Evolutionary conservation across 1,284 basidiomycete species (phyloP).

Genomic region (Entoloma clypeatum): DNA sequence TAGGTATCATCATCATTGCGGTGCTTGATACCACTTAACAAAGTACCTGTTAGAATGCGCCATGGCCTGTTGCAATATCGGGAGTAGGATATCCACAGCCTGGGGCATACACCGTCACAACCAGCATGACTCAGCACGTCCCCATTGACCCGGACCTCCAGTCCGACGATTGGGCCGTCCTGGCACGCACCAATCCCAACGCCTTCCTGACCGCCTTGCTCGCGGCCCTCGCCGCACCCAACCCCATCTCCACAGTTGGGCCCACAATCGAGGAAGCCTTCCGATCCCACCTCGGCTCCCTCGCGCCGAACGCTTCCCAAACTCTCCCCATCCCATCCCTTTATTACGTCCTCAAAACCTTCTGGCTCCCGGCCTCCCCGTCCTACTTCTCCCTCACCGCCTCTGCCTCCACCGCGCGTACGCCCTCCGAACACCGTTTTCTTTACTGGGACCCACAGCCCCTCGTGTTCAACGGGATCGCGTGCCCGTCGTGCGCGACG

Average conservation of each 20-base stretch:
- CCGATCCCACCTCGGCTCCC: slow-evolving; percentile 61
- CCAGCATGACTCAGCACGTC: slow-evolving; percentile 26
- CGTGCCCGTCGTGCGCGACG: slow-evolving; percentile 56
- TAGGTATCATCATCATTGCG: not conserved
- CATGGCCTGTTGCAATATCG: slow-evolving; percentile 1
- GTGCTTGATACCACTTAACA: too few species aligned
- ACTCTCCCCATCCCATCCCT: slow-evolving; percentile 57
- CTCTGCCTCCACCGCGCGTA: slow-evolving; percentile 60
- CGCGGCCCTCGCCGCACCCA: slow-evolving; percentile 50
- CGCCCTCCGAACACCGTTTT: slow-evolving; percentile 66
- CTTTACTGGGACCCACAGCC: slow-evolving; percentile 78
- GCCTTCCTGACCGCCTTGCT: slow-evolving; percentile 54
- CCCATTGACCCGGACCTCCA: slow-evolving; percentile 50
- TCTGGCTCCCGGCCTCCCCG: slow-evolving; percentile 73
- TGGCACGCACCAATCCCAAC: slow-evolving; percentile 50
- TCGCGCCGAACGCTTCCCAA: slow-evolving; percentile 43
- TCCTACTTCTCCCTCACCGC: slow-evolving; percentile 70
- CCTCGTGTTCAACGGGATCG: slow-evolving; percentile 71
- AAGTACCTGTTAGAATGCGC: not conserved
- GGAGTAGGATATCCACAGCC: slow-evolving; percentile 12
- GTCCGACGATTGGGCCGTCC: slow-evolving; percentile 58
- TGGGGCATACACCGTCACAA: slow-evolving; percentile 11
- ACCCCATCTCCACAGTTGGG: slow-evolving; percentile 51
- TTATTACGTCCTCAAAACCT: slow-evolving; percentile 71
- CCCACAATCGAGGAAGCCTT: slow-evolving; percentile 68